Base-by-base conservation (phyloP, 2,329 filamentous ascomycete species). In the Fusarium veterinarium region DNA sequence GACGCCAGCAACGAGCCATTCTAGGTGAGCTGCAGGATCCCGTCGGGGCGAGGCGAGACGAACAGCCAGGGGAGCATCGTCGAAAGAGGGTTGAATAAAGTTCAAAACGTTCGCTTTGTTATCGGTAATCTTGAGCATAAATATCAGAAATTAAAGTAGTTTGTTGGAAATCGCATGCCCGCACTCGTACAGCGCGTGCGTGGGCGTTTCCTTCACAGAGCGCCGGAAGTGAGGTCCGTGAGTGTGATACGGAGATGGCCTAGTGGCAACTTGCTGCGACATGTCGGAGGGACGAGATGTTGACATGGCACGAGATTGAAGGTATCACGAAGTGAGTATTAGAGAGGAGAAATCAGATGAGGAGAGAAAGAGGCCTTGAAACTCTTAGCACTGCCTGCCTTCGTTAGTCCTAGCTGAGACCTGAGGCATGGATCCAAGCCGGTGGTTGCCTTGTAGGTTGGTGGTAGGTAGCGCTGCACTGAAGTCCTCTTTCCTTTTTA, bases 401-500 rank as follows among this genome's bases (percentile, higher is more conserved):
- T 46, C 40, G 31, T 44, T 49, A 74, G 71, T 73, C 71, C 71
- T 74, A 71, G 71, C 62, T 71, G 62, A 67, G 66, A 76, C 75
- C 75, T 77, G 69, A 76, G 73, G 75, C 75, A 76, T 52, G 42
- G 59, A 56, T 67, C 41, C 55, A 58, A 46, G 31, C 6, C 55
- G 19, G 40, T 31, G 55, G 40, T 49, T 57, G 41, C 55, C 40
- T 57, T 57, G 53, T 28, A 48, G 31, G 55, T 56, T 23, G 28
- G n/a, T 75, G 33, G 49, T 40, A 53, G 49, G 44, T 61, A 49
- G 35, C 45, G 69, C 56, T 37, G 42, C 37, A 61, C 68, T 65
- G 40, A 77, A 73, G 75, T 73, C 37, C 71, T 74, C 65, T 76
- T 76, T 75, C 74, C 75, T 33, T 60, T 77, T 74, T 71, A 55